Evolutionary conservation across 2,329 filamentous ascomycete species (phyloP).

Genomic region (Beauveria rudraprayagi): DNA sequence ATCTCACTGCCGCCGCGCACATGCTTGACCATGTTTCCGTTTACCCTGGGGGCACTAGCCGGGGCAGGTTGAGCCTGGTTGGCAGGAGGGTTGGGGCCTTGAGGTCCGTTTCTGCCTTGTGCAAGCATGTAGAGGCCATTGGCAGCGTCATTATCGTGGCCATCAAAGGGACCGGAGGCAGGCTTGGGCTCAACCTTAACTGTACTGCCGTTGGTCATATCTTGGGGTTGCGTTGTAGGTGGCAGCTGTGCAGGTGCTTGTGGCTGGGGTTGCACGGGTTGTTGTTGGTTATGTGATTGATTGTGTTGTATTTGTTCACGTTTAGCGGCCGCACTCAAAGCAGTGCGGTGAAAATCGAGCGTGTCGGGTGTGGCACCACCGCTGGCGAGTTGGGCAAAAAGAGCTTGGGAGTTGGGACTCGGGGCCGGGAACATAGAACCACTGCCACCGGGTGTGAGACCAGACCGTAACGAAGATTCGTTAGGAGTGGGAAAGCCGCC

Average conservation of each 20-base stretch:
- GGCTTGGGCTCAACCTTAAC: constrained; percentile 44
- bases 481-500: constrained; percentile 90
- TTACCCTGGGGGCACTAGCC: constrained; percentile 31
- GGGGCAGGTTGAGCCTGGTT: constrained; percentile 42
- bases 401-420: constrained; percentile 75
- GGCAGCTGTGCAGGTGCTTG: constrained; percentile 12
- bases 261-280: constrained; percentile 15
- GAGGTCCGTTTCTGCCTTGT: constrained; percentile 58
- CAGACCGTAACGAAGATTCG: constrained; percentile 87
- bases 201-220: constrained; percentile 32
- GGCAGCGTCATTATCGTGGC: constrained; percentile 89
- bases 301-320: constrained; percentile 31
- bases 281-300: constrained; percentile 27
- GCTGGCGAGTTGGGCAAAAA: constrained; percentile 71
- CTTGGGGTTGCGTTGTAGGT: constrained; percentile 48
- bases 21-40: constrained; percentile 37
- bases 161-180: constrained; percentile 62
- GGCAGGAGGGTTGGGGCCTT: constrained; percentile 32
- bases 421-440: constrained; percentile 95
- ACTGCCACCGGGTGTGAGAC: constrained; percentile 86
- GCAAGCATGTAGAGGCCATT: constrained; percentile 91
- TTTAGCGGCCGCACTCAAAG: constrained; percentile 69
- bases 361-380: constrained; percentile 84
- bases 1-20: constrained; percentile 57
- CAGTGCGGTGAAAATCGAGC: constrained; percentile 89